Base-by-base conservation (phyloP, 192 early-diverging fungal genomes). In the Backusella circina region DNA sequence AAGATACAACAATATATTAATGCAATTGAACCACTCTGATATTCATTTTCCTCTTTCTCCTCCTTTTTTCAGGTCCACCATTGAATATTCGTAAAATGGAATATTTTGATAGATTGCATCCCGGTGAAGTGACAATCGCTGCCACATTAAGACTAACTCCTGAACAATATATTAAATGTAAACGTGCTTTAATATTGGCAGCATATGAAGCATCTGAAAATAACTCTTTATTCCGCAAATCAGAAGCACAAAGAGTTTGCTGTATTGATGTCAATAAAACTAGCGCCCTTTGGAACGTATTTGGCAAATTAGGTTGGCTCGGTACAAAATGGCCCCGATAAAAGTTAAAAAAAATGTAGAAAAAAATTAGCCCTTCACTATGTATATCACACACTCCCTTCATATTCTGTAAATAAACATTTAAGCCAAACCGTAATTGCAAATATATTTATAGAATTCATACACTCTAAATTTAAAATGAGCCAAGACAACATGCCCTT, bases 221-320 rank as follows among this genome's bases (percentile, higher is more conserved):
- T 18, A 65, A 76, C 16, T 26, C 73, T 31, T 65, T 73, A 15
- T 94, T 94, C 82, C 90, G 91, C 64, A 95, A 95, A 81, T 87
- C 91, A 69, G 93, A 94, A 75, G 94, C 94, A 8, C 92, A 95
- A 83, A 85, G 86, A 36, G 87, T 93, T 75, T 94, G 90, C 68
- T 87, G 92, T 47, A 90, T 95, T 50, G 94, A 95, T 73, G 94
- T 95, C 73, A 95, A 95, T 87, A 95, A 95, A 76, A 87, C 87
- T 16, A 89, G 85, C 78, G 86, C 89, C 70, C 86, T 95, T 28
- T 94, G 90, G 78, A 92, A 92, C 80, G 93, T 90, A 89, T 94
- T 90, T 77, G 89, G 88, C 32, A 79, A 81, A 39, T 82, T 94
- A 70, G 93, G 92, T 65, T 95, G 94, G 94, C 85, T 95, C 35